Percentiles rank a stretch among this genome's conserved stretches.
These are phyloP conservation scores for Solioccasus polychromus DNA, from an alignment of 768 basidiomycete genomes.

Conservation along the genomic window DNA sequence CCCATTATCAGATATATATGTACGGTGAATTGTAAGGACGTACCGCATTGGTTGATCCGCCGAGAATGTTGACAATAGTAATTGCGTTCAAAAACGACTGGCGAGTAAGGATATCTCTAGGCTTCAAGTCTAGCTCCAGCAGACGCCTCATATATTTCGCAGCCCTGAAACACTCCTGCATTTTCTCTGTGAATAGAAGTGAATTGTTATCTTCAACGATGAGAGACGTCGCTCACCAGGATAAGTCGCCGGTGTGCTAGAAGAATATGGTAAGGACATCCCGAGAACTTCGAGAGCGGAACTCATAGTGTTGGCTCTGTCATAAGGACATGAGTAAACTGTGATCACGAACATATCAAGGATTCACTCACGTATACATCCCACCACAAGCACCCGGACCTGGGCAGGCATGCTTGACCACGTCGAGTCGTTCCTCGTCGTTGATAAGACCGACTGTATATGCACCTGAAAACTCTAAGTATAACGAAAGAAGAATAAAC, in stretches of 20 bases:
- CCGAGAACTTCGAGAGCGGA: slow-evolving; percentile 81
- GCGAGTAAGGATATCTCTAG: slow-evolving; percentile 70
- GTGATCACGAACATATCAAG: too few species aligned
- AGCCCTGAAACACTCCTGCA: slow-evolving; percentile 77
- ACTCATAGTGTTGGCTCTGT: slow-evolving; percentile 84
- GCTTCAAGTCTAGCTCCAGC: slow-evolving; percentile 77
- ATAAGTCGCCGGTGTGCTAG: slow-evolving; percentile 68
- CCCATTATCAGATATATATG: slow-evolving; percentile 5
- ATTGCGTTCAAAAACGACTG: slow-evolving; percentile 83
- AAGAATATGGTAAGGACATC: slow-evolving; percentile 81
- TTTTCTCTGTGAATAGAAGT: slow-evolving; percentile 52
- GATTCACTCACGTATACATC: slow-evolving; percentile 71
- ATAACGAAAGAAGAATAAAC: background rate
- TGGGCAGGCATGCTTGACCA: slow-evolving; percentile 82
- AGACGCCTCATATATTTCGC: slow-evolving; percentile 73
- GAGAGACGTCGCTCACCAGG: slow-evolving; percentile 43
- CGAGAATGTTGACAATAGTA: slow-evolving; percentile 71
- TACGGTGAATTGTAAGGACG: slow-evolving; percentile 20
- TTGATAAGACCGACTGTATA: slow-evolving; percentile 72
- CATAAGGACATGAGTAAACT: too few species aligned
- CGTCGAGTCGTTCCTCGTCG: slow-evolving; percentile 80
- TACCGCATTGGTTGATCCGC: slow-evolving; percentile 87
- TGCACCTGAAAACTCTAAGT: slow-evolving; percentile 49
- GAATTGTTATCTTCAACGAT: background rate
- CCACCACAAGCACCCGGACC: slow-evolving; percentile 84